Percentiles rank a stretch among this genome's conserved stretches.
Conservation (phyloP, 73 alveolate genomes). For the Symbiodinium natans region DNA sequence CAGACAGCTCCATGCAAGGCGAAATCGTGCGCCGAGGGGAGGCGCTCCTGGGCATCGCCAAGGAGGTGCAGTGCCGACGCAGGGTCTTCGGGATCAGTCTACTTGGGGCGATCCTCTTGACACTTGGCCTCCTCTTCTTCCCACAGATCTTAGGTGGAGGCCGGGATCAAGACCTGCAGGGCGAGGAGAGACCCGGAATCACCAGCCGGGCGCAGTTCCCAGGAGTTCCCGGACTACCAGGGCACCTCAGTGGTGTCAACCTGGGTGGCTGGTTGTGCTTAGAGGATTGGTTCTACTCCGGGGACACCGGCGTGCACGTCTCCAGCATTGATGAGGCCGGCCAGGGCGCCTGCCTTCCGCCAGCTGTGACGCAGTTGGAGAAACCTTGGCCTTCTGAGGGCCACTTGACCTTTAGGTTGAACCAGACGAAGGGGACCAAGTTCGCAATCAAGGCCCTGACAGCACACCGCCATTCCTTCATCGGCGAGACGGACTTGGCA, state of each 20-base stretch:
- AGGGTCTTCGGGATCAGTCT: neutral
- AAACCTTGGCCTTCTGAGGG: constrained; percentile 71
- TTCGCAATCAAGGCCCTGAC: constrained; percentile 46
- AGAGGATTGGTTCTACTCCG: constrained; percentile 86
- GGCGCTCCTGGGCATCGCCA: neutral
- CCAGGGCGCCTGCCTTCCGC: constrained; percentile 64
- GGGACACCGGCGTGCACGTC: constrained; percentile 28
- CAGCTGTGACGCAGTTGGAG: constrained; percentile 6
- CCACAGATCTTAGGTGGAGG: neutral
- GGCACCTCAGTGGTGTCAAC: constrained; percentile 58
- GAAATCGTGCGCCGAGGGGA: neutral
- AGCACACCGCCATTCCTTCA: constrained; percentile 65
- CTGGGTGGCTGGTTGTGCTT: constrained; percentile 84
- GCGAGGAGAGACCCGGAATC: neutral
- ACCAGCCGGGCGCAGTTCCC: neutral
- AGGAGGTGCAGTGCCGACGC: neutral
- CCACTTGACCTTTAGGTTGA: constrained; percentile 33
- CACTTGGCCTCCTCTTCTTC: constrained; percentile 4
- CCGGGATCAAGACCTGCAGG: neutral
- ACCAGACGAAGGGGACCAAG: constrained; percentile 54
- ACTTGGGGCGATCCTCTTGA: neutral
- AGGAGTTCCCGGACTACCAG: constrained; percentile 28
- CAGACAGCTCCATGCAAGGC: neutral
- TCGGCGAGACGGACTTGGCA: constrained; percentile 37
- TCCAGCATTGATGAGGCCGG: constrained; percentile 37